Evolutionary conservation across 306 rosid genomes (phyloP).

Genomic region (Neltuma alba): DNA sequence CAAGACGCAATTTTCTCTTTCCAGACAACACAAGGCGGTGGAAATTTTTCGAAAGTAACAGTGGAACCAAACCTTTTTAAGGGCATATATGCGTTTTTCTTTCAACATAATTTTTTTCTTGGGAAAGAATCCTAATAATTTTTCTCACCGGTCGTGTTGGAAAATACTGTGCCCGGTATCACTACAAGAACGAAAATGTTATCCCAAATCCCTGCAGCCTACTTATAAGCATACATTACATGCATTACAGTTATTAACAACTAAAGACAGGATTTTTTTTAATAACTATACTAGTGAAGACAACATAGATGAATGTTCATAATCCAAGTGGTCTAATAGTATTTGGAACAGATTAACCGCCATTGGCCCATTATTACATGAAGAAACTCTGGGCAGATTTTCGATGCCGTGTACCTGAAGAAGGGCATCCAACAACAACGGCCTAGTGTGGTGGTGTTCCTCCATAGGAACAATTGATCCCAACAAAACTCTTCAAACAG

Average conservation of each 20-base stretch:
- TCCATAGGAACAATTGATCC: background rate
- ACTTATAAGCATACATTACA: background rate
- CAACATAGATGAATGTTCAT: background rate
- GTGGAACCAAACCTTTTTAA: background rate
- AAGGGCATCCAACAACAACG: slow-evolving; percentile 22
- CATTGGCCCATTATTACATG: background rate
- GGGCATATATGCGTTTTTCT: background rate
- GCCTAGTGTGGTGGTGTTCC: background rate
- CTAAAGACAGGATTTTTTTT: background rate
- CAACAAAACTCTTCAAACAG: slow-evolving; percentile 49
- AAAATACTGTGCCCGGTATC: background rate
- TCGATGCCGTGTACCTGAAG: background rate
- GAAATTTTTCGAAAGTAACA: background rate
- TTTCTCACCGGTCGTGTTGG: background rate
- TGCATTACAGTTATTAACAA: background rate
- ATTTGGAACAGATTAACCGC: background rate
- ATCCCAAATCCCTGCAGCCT: background rate
- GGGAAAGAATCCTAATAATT: background rate
- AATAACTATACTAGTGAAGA: background rate
- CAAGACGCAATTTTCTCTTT: background rate
- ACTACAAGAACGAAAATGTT: background rate
- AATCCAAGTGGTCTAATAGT: background rate
- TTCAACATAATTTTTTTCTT: background rate
- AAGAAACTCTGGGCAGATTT: slow-evolving; percentile 13
- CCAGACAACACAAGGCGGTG: background rate